Base-by-base conservation (phyloP, 441 rosid species). In the Jatropha podagrica region DNA sequence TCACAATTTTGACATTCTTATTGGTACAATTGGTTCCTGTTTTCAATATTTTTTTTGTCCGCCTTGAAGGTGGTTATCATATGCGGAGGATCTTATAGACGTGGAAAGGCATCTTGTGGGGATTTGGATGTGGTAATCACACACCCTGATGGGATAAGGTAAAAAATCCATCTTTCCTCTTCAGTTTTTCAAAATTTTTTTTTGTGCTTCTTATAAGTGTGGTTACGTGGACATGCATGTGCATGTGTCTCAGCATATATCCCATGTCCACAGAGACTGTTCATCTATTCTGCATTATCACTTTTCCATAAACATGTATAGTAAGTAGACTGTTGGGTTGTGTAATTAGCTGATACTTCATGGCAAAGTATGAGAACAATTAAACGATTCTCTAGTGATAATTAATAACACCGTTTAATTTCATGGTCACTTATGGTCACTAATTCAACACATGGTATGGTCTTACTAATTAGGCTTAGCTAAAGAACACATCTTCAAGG, bases 11-110 rank as follows among this genome's bases (percentile, higher is more conserved):
- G 68, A 54, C 71, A 56, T 67, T 60, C 62, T 51, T 38, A 60
- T 68, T 58, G 14, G 4, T 56, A 7, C 55, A 7, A 18, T 67
- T 23, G 68, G 41, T 11, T 78, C 51, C 44, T 52, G 23, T 23
- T 64, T 12, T 63, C 26, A 67, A 10, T 62, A 18, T 17, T 70
- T 23, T 76, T 65, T 76, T 65, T 64, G 40, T 71, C 42, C 83
- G 65, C 79, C 60, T 73, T 84, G 78, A 73, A 93, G 99, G 94
- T 89, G 77, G 17, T 69, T 72, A 85, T 93, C 82, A 76, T 91
- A 59, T 96, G 99, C 69, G 98, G 98, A 77, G 99, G 98, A 81
- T 96, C 99, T 77, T 96, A 88, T 69, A 92, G 98, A 81, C 97
- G 97, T 70, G 99, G 99, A 76, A 96, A 92, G 80, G 83, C 95